phyloP scores from a whole-genome alignment of 2,329 filamentous ascomycete species.

The Paecilomyces fulvus region DNA sequence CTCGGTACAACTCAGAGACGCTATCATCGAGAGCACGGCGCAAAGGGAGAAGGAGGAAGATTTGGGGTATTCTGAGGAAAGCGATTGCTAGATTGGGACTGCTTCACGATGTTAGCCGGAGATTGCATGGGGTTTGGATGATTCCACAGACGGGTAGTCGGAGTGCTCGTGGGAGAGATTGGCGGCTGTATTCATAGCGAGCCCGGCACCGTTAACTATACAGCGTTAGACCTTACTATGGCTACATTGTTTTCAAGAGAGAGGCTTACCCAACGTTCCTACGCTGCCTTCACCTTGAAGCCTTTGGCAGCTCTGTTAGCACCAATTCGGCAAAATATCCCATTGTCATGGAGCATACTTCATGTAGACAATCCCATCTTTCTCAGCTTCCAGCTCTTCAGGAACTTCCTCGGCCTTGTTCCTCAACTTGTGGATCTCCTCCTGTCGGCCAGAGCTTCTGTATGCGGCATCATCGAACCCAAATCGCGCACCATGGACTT shows the following conservation, averaged over 20 bases:
- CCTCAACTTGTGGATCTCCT: slow-evolving; percentile 51
- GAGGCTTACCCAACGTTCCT: slow-evolving; percentile 54
- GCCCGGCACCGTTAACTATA: slow-evolving; percentile 56
- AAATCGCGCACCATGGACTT: slow-evolving; percentile 48
- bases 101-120: too few species aligned
- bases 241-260: slow-evolving; percentile 6
- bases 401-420: slow-evolving; percentile 44
- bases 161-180: slow-evolving; percentile 64
- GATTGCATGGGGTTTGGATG: too few species aligned
- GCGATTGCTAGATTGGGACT: too few species aligned
- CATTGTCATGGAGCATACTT: slow-evolving; percentile 34
- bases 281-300: slow-evolving; percentile 52
- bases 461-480: slow-evolving; percentile 65
- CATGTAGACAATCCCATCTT: slow-evolving; percentile 71
- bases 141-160: too few species aligned
- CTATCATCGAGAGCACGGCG: too few species aligned
- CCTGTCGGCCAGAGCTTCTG: slow-evolving; percentile 53
- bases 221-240: slow-evolving; percentile 55
- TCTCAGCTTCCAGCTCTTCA: slow-evolving; percentile 55
- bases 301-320: slow-evolving; percentile 16
- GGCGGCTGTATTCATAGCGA: slow-evolving; percentile 59
- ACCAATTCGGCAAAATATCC: not conserved
- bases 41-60: too few species aligned
- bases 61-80: too few species aligned
- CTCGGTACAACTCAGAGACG: too few species aligned